Base-by-base conservation (phyloP, 768 basidiomycete species). In the Pisolithus microcarpus region DNA sequence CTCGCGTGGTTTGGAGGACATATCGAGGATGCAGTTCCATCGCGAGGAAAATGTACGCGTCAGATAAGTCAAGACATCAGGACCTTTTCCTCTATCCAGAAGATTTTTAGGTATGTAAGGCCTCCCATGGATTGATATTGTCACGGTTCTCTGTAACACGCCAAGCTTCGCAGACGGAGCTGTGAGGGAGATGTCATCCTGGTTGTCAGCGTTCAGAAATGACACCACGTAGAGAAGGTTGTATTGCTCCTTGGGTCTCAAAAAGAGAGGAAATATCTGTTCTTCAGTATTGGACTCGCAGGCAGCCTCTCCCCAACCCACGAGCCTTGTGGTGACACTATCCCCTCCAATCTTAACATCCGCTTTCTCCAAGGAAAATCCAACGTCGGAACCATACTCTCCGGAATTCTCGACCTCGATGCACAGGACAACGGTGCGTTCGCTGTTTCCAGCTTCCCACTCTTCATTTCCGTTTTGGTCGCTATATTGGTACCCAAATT, bases 161-260 rank as follows among this genome's bases (percentile, higher is more conserved):
- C 57, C 59, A 28, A 57, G 52, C 10, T 68, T 62, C 46, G 67
- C 63, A 11, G 72, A 69, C 43, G 53, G 58, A 66, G 60, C 51
- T 2, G 63, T 54, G 28, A 70, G 54, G 5, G 68, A 61, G 47
- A 72, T 50, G 26, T 58, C 62, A 11, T 80, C 74, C 52, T 69
- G 68, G 21, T 83, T 78, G 55, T 82, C 76, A 5, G 84, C 75
- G 21, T 75, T 77, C 56, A 88, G 72, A 62, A 93, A 89, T 10
- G 84, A 81, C n/a, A 96, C 89, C 1, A 87, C 85, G 57, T 94
- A 94, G 15, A 96, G 77, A 24, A 96, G 73, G 61, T 94, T 95
- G 61, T 82, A 88, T 66, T 95, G 92, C 37, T 91, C 90, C 60
- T 76, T 71, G 2, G 84, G 74, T 1, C 77, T 76, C n/a, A 95